Percentiles rank a stretch among this genome's conserved stretches.
phyloP scores from a whole-genome alignment of 139 green algal species.

The Volvox africanus region DNA sequence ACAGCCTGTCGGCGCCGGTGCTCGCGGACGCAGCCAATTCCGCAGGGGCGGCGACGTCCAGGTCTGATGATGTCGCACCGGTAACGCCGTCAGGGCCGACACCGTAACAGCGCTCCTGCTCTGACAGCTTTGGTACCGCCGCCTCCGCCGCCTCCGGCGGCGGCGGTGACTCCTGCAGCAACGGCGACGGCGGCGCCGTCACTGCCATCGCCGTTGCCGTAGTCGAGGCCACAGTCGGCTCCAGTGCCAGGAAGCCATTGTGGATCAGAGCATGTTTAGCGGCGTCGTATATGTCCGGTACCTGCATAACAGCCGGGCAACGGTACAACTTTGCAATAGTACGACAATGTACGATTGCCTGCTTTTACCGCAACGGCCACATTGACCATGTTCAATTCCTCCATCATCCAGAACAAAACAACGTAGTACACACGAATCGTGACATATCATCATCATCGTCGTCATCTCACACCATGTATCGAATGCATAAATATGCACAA shows the following conservation, averaged over 20 bases:
- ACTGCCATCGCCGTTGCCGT: neutral
- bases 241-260: constrained; percentile 88
- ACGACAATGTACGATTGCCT: too few relatives aligned
- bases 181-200: neutral
- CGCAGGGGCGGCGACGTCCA: neutral
- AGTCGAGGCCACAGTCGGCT: constrained; percentile 58
- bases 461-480: too few relatives aligned
- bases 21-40: neutral
- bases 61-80: too few relatives aligned
- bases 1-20: neutral
- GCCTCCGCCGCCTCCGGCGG: neutral
- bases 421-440: too few relatives aligned
- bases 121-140: neutral
- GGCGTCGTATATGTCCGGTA: constrained; percentile 96
- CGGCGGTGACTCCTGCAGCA: neutral
- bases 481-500: neutral
- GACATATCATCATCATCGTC: too few relatives aligned
- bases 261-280: constrained; percentile 96
- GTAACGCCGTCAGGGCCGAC: neutral
- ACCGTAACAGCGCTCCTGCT: neutral
- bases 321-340: too few relatives aligned
- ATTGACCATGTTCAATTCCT: too few relatives aligned
- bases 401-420: too few relatives aligned
- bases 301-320: neutral
- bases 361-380: too few relatives aligned